Base-by-base conservation (phyloP, 495 filamentous ascomycete genomes). In the Lepidopterella palustris region DNA sequence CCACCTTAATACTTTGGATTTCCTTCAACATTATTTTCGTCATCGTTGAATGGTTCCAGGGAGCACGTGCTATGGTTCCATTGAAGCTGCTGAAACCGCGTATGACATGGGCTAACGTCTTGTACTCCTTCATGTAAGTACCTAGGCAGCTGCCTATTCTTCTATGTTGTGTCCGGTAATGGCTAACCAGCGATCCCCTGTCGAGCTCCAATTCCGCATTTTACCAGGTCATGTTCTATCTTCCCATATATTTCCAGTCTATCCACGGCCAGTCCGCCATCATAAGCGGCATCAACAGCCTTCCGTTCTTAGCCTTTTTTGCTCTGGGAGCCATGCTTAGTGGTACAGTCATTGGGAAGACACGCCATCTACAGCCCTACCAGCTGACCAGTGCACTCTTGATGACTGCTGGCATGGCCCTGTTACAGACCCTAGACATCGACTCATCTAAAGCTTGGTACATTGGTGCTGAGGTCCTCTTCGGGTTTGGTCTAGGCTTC, bases 1-100 rank as follows among this genome's bases (percentile, higher is more conserved):
- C 42, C n/a, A 55, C 45, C 25, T 60, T 68, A 23, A 35, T 62
- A 25, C 10, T 47, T 18, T 65, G 58, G 58, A 32, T 66, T 15
- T 6, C 45, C 24, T 50, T 67, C 5, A 61, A 2, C 13, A 58
- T 64, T 24, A 9, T 20, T 29, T 40, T 42, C 39, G 1, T 42
- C 39, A 42, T 42, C 8, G 39, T 42, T 1, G 39, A 42, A 9
- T 2, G 39, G 39, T 18, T 42, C 39, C 39, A 42, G 39, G 39
- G 47, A 11, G 13, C 20, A 51, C 47, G 47, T 23, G 47, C 47
- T 2, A 51, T 51, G 47, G 10, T 51, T 23, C 47, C 47, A 21
- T 23, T 51, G 13, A 24, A 23, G 47, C 25, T 51, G 5, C 47
- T 51, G 2, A 51, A 51, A 51, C 47, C 39, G 2, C 39, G 39